These are phyloP conservation scores for Macaranga tanarius DNA, from an alignment of 441 rosid species.

Conservation along the genomic window DNA sequence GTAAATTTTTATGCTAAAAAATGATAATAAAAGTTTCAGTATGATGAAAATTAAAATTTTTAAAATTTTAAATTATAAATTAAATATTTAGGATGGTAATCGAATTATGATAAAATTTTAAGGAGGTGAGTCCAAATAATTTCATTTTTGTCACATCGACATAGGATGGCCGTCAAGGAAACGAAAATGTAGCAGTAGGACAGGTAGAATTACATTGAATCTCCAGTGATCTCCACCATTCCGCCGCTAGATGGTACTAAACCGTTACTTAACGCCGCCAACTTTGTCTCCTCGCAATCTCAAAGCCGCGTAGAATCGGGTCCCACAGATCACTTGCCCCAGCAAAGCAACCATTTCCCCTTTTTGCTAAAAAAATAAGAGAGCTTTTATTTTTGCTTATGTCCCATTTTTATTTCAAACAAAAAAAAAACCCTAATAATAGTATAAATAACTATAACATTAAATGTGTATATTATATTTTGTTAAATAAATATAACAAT, in stretches of 20 bases:
- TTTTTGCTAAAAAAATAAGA: not conserved
- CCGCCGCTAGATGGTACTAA: not conserved
- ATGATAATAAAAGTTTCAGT: too few species aligned
- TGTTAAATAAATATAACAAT: too few species aligned
- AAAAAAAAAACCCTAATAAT: not conserved
- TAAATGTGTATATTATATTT: too few species aligned
- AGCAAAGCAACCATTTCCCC: slow-evolving; percentile 15
- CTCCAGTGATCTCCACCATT: not conserved
- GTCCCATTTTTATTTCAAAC: too few species aligned
- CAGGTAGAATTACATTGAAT: not conserved
- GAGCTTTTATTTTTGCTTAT: too few species aligned
- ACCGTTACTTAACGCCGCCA: slow-evolving; percentile 33
- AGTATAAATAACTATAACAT: slow-evolving; percentile 2
- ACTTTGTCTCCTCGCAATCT: slow-evolving; percentile 17
- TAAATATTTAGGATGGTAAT: too few species aligned
- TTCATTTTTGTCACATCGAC: too few species aligned
- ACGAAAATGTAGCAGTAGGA: not conserved
- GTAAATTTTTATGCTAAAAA: too few species aligned
- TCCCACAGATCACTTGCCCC: slow-evolving; percentile 36
- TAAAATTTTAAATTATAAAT: too few species aligned
- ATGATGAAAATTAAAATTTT: too few species aligned
- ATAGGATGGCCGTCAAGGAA: slow-evolving; percentile 8
- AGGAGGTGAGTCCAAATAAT: too few species aligned
- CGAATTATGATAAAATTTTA: too few species aligned
- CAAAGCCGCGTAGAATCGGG: slow-evolving; percentile 52